phyloP scores from a whole-genome alignment of 2,329 filamentous ascomycete species.

The Diaporthe eres region DNA sequence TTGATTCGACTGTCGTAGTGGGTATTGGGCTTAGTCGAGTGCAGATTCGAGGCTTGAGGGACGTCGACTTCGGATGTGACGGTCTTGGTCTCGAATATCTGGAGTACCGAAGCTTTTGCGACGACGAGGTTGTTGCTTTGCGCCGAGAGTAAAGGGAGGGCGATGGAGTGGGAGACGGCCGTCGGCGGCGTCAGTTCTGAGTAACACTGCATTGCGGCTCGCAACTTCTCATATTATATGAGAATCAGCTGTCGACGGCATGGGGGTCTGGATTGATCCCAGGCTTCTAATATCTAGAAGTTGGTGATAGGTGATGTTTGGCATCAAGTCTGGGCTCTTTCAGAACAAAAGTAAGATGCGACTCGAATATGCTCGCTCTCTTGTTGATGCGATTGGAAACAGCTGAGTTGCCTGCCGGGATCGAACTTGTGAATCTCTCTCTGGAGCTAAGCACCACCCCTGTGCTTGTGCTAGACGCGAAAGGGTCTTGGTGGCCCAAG shows the following conservation, averaged over 20 bases:
- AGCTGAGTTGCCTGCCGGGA: slow-evolving; percentile 16
- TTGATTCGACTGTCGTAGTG: slow-evolving; percentile 67
- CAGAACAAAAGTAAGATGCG: slow-evolving; percentile 10
- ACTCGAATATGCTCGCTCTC: not conserved
- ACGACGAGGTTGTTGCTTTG: slow-evolving; percentile 88
- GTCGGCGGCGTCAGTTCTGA: slow-evolving; percentile 95
- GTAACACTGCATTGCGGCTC: slow-evolving; percentile 88
- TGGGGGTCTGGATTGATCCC: slow-evolving; percentile 6
- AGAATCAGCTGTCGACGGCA: slow-evolving; percentile 28
- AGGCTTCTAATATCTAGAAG: slow-evolving; percentile 18
- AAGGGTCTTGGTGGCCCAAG: slow-evolving; percentile 39
- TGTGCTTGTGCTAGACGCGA: not conserved
- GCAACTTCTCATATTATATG: slow-evolving; percentile 47
- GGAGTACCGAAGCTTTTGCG: slow-evolving; percentile 91
- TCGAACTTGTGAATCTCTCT: slow-evolving; percentile 10
- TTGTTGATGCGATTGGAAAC: slow-evolving; percentile 26
- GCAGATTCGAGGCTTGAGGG: slow-evolving; percentile 54
- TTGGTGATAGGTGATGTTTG: not conserved
- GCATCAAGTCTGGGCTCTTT: not conserved
- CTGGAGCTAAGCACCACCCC: slow-evolving; percentile 16
- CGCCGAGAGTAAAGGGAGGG: slow-evolving; percentile 81
- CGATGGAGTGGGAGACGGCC: slow-evolving; percentile 90
- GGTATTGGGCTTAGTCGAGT: slow-evolving; percentile 58
- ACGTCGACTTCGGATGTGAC: slow-evolving; percentile 74
- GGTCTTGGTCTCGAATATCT: slow-evolving; percentile 85